Conservation (phyloP, 345 rosid genomes). For the Eucalyptus tenuipes region DNA sequence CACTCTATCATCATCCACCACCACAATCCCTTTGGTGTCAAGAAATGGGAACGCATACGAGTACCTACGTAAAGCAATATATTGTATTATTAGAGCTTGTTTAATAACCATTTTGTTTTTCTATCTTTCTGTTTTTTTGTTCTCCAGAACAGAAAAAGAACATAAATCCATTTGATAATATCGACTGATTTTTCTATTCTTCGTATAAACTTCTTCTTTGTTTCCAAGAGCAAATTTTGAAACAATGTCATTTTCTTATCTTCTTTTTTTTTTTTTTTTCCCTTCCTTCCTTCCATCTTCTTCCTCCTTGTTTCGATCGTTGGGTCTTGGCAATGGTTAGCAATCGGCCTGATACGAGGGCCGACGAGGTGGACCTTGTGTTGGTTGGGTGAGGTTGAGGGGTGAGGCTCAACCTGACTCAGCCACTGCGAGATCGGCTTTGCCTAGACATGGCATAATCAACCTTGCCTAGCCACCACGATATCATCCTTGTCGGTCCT, state of each 20-base stretch:
- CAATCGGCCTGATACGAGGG: fast-evolving
- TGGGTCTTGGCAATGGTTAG: fast-evolving
- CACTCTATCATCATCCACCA: constrained; percentile 79
- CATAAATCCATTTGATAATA: fast-evolving
- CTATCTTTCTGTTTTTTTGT: fast-evolving
- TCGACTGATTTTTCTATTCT: fast-evolving
- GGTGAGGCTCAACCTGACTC: no score
- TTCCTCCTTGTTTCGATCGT: fast-evolving
- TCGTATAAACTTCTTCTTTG: no score
- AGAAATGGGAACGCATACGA: constrained; percentile 80
- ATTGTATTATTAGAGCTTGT: no score
- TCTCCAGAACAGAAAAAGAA: fast-evolving
- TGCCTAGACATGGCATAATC: no score
- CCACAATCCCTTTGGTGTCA: constrained; percentile 85
- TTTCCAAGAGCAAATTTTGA: fast-evolving
- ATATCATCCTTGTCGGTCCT: no score
- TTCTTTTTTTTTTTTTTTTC: fast-evolving
- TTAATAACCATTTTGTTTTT: fast-evolving
- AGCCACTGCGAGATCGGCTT: no score
- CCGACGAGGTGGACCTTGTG: fast-evolving
- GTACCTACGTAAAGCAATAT: constrained; percentile 27
- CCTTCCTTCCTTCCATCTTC: no score
- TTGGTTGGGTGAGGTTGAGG: no score
- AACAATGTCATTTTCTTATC: no score
- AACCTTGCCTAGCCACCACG: no score